Percentiles rank a stretch among this genome's conserved stretches.
Evolutionary conservation across 345 rosid genomes (phyloP).

Genomic region (Lagerstroemia speciosa): DNA sequence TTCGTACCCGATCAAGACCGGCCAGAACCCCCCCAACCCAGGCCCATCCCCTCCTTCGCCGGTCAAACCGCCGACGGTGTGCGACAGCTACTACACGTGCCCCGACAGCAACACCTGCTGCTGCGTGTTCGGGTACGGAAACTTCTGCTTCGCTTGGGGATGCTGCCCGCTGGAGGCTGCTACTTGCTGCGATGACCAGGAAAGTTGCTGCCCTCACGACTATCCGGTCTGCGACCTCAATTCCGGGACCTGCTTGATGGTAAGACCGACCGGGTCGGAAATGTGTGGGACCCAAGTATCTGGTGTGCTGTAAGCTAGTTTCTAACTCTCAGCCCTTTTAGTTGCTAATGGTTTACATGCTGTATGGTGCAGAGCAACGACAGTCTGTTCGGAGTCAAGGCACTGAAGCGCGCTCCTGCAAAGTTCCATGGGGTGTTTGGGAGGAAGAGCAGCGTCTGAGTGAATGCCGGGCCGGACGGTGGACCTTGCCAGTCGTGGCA

Average conservation of each 20-base stretch:
- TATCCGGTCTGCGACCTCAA: constrained; percentile 64
- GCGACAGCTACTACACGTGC: constrained; percentile 60
- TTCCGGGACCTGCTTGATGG: constrained; percentile 62
- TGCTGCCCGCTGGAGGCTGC: constrained; percentile 90
- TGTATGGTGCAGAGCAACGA: constrained; percentile 57
- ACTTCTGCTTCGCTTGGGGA: constrained; percentile 80
- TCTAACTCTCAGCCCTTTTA: neutral
- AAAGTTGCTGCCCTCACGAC: constrained; percentile 84
- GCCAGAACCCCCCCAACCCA: constrained; percentile 87
- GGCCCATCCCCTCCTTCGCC: constrained; percentile 97
- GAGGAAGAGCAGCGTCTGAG: constrained; percentile 35
- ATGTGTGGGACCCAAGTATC: neutral
- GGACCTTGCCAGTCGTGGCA: neutral
- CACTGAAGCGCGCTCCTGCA: constrained; percentile 66
- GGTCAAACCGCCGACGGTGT: constrained; percentile 53
- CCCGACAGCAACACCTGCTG: constrained; percentile 82
- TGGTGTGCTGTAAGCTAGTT: neutral
- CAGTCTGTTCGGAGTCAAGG: constrained; percentile 69
- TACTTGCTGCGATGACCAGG: constrained; percentile 72
- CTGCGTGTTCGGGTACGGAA: constrained; percentile 51
- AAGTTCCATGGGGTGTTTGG: constrained; percentile 57
- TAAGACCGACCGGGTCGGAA: constrained; percentile 13
- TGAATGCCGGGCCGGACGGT: neutral
- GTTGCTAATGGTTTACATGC: neutral
- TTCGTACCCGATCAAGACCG: constrained; percentile 76